Conservation (phyloP, 176 grass and related monocot genomes). For the Hsuehochloa calcarea region DNA sequence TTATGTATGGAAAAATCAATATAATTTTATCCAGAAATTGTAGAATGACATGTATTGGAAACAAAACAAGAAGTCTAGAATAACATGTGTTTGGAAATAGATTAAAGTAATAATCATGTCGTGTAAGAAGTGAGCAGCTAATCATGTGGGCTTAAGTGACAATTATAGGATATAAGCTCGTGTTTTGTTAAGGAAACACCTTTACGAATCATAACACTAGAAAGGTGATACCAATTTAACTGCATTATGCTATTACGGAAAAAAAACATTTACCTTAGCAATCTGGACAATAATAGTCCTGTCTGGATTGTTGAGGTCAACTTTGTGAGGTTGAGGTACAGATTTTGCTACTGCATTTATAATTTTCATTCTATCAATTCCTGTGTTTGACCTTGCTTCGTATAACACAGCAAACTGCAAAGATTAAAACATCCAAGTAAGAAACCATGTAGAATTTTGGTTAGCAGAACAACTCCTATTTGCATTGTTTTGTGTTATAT, state of each 20-base stretch:
- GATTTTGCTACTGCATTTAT: conserved; percentile 94
- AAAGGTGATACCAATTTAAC: background rate
- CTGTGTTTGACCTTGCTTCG: conserved; percentile 89
- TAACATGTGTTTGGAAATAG: background rate
- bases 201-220: background rate
- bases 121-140: background rate
- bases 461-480: conserved; percentile 20
- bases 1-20: background rate
- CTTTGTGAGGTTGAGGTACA: conserved; percentile 79
- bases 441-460: background rate
- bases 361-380: conserved; percentile 94
- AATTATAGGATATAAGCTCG: background rate
- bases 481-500: background rate
- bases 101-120: background rate
- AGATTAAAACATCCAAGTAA: conserved; percentile 31
- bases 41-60: background rate
- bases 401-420: conserved; percentile 91
- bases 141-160: background rate
- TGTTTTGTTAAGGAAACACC: background rate
- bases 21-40: background rate
- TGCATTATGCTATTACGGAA: background rate
- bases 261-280: conserved; percentile 63
- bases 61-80: background rate
- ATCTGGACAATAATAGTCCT: conserved; percentile 89
- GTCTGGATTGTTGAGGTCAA: conserved; percentile 88